Evolutionary conservation across 1,284 basidiomycete species (phyloP), one percentile per base, ranked within the genome.

Genomic region (Somion occarium): DNA sequence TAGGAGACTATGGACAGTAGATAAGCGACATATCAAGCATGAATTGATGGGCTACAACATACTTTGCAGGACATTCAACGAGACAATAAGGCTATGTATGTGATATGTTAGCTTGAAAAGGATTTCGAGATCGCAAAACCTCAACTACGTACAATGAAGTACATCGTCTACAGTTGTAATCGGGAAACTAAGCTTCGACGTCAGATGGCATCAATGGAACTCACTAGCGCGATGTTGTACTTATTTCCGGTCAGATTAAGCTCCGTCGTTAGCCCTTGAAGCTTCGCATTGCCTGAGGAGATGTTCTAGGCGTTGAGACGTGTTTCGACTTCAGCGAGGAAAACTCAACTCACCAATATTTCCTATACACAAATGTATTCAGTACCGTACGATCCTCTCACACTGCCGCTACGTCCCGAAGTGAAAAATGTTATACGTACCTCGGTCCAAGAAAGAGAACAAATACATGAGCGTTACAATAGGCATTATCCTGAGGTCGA

Each of bases 151-250:
- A 85, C 84, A 41, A 87, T 76, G 62, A 85, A 85, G 62, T 76
- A 86, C 78, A 83, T 80, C 0, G 83, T 85, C 83, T 87, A 30
- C 27, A 5, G 2, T 46, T 7, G 30, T 34, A n/a, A n/a, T 7
- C 12, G 44, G 12, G 22, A 22, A n/a, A n/a, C n/a, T n/a, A n/a
- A n/a, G n/a, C n/a, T 34, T 7, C 15, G 15, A 15, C 19, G 42
- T 23, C 11, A 22, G 4, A 19, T 7, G 30, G 15, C 30, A 34
- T 34, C n/a, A n/a, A n/a, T n/a, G n/a, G n/a, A 60, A 58, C 66
- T 12, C 26, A 85, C 84, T 56, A 87, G 64, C 0, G 83, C 82
- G 30, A 86, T 79, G 57, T 86, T 87, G 56, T 81, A 87, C 59
- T 73, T 69, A 58, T 83, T 75, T 9, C 81, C 80, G 0, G 69